phyloP scores from a whole-genome alignment of 2,329 filamentous ascomycete genomes.

The Paracoccidioides brasiliensis region DNA sequence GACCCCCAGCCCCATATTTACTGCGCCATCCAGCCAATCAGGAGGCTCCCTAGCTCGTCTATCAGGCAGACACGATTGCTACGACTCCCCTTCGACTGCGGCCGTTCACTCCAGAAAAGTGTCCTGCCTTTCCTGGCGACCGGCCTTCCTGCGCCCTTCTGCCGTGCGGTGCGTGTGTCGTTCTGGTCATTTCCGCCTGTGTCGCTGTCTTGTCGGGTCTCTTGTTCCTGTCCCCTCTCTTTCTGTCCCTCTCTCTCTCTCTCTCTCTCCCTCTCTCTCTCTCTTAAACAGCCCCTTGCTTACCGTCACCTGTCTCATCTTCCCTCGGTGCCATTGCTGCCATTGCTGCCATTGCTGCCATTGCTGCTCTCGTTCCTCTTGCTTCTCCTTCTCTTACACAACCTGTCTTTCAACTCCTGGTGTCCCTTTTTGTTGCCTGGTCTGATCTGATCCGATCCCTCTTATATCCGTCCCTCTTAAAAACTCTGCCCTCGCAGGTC shows the following conservation, averaged over 20 bases:
- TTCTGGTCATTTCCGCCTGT: no score
- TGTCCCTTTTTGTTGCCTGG: not conserved
- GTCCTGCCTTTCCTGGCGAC: no score
- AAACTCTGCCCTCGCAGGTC: no score
- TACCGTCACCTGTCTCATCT: not conserved
- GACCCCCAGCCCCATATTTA: not conserved
- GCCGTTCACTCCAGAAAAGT: constrained; percentile 5
- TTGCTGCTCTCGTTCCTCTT: not conserved
- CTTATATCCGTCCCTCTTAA: no score
- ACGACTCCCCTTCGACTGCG: constrained; percentile 12
- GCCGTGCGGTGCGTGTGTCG: no score
- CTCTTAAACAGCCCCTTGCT: not conserved
- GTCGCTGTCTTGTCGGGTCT: no score
- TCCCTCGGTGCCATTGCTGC: no score
- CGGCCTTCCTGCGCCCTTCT: no score
- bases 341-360: no score
- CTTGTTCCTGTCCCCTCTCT: constrained; percentile 10
- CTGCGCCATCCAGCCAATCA: constrained; percentile 9
- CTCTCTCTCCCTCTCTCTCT: not conserved
- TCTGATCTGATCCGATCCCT: not conserved
- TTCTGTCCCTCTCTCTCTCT: constrained; percentile 1
- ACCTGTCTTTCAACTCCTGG: not conserved
- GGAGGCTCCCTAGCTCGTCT: constrained; percentile 14
- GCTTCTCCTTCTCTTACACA: not conserved
- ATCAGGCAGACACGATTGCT: constrained; percentile 28